Conservation (phyloP, 2,329 filamentous ascomycete species). For the Eutypella sp. region DNA sequence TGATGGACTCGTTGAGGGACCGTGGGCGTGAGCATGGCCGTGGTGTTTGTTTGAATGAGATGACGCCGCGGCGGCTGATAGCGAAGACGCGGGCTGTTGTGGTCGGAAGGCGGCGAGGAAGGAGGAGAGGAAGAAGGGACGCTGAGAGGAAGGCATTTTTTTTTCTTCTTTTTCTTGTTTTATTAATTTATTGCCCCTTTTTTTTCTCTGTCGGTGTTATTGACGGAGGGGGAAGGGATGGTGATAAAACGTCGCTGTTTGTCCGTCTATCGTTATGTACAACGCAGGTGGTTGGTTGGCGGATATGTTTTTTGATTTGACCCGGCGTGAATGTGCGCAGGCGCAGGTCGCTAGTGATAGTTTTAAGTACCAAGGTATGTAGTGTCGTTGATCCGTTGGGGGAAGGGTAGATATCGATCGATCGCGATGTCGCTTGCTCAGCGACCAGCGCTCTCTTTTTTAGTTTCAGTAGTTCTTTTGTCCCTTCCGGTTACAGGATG, state of each 20-base stretch:
- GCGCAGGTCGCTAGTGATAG: too few species aligned
- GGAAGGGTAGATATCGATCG: too few species aligned
- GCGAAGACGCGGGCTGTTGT: conserved; percentile 20
- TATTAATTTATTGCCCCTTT: not conserved
- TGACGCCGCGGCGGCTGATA: conserved; percentile 16
- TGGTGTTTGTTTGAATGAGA: conserved; percentile 27
- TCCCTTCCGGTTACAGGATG: not conserved
- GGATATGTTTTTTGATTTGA: too few species aligned
- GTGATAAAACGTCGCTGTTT: too few species aligned
- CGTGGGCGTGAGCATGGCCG: conserved; percentile 1
- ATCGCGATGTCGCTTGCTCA: too few species aligned
- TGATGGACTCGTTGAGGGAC: not conserved
- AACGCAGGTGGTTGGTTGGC: too few species aligned
- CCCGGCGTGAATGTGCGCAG: too few species aligned
- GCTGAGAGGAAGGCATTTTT: conserved; percentile 27
- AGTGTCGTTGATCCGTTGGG: too few species aligned
- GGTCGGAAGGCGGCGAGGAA: conserved; percentile 28
- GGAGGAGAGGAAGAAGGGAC: conserved; percentile 30
- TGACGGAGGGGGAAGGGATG: too few species aligned
- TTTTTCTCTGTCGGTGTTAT: not conserved
- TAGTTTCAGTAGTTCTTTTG: not conserved
- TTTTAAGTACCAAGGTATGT: too few species aligned
- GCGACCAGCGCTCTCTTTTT: not conserved
- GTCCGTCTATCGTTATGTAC: too few species aligned
- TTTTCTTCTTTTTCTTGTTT: not conserved